Percentiles rank a stretch among this genome's conserved stretches.
phyloP scores from a whole-genome alignment of 345 rosid genomes.

The Linum trigynum region DNA sequence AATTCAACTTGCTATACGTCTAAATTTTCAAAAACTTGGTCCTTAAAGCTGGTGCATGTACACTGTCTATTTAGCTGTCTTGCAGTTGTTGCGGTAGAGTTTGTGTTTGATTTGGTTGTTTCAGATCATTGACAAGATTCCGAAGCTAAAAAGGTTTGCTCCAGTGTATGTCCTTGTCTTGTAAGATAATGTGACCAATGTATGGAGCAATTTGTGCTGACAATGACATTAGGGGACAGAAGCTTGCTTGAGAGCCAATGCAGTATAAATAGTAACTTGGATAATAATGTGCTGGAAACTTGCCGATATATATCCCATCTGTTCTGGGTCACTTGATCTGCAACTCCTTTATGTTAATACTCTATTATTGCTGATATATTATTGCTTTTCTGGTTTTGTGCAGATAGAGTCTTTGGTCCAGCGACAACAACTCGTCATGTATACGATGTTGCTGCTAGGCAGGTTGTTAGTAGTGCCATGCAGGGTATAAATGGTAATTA shows the following conservation, averaged over 20 bases:
- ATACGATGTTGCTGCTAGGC: constrained; percentile 78
- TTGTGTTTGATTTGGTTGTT: neutral
- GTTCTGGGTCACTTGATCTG: neutral
- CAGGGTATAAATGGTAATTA: constrained; percentile 65
- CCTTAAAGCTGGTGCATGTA: too few relatives aligned
- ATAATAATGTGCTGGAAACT: neutral
- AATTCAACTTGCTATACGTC: too few relatives aligned
- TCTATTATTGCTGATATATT: neutral
- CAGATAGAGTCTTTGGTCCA: constrained; percentile 82
- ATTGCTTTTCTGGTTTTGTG: neutral
- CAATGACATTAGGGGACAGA: neutral
- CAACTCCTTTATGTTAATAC: neutral
- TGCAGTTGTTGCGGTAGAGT: neutral
- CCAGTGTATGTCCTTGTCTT: neutral
- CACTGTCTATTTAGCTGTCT: neutral
- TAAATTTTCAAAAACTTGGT: too few relatives aligned
- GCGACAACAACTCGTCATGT: constrained; percentile 83
- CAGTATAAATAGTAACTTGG: neutral
- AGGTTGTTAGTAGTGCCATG: constrained; percentile 72
- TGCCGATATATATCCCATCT: neutral
- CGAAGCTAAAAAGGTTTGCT: neutral
- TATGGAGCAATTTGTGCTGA: neutral
- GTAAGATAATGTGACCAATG: neutral
- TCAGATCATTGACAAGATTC: neutral
- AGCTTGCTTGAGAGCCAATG: neutral